Percentiles rank a stretch among this genome's conserved stretches.
phyloP scores from a whole-genome alignment of 176 grass and related monocot species.

The Neostapfia colusana region DNA sequence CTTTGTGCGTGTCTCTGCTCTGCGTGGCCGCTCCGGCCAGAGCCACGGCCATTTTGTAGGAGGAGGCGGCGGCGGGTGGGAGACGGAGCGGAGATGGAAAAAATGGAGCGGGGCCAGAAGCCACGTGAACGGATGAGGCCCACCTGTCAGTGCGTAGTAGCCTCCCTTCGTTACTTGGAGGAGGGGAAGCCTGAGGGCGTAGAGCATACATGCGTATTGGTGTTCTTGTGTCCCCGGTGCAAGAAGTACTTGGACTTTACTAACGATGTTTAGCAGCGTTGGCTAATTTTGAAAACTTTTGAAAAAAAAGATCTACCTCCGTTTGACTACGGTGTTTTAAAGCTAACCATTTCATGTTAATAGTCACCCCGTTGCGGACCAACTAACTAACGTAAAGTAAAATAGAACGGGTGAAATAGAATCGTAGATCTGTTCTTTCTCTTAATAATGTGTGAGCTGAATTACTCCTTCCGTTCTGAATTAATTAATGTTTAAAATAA shows the following conservation, averaged over 20 bases:
- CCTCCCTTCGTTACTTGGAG: background rate
- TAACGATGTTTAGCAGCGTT: background rate
- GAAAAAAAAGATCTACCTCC: background rate
- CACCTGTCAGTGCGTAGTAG: background rate
- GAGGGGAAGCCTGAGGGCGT: no score
- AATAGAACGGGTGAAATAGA: no score
- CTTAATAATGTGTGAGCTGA: no score
- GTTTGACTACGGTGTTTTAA: background rate
- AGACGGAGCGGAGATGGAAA: background rate
- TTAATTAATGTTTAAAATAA: no score
- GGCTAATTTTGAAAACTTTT: background rate
- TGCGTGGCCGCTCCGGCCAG: background rate
- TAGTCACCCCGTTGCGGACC: no score
- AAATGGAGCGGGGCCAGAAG: background rate
- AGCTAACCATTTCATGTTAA: background rate
- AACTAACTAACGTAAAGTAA: no score
- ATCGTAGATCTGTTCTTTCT: no score
- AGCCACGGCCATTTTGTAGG: background rate
- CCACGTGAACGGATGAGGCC: background rate
- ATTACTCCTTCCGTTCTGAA: no score
- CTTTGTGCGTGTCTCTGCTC: background rate
- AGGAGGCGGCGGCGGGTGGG: background rate
- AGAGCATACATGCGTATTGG: no score
- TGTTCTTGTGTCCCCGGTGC: constrained; percentile 5
- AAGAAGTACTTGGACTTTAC: background rate